phyloP scores from a whole-genome alignment of 176 grass and related monocot species.

The Thalia dealbata region DNA sequence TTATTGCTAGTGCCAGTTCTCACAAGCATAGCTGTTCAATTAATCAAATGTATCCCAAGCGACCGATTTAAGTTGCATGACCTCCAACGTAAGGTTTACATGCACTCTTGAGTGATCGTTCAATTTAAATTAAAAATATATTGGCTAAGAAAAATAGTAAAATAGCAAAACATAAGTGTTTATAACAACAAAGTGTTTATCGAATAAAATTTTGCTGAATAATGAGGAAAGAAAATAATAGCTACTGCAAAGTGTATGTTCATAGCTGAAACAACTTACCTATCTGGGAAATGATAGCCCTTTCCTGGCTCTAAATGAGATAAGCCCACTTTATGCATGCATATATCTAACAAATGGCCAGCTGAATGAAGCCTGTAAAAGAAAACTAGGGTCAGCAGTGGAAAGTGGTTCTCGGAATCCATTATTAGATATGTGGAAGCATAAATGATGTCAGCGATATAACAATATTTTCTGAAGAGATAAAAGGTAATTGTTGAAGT shows the following conservation, averaged over 20 bases:
- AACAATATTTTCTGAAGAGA: too few species aligned
- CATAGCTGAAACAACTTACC: slow-evolving; percentile 30
- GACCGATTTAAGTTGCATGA: too few species aligned
- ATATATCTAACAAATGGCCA: slow-evolving; percentile 85
- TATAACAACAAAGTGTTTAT: too few species aligned
- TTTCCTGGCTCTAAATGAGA: slow-evolving; percentile 59
- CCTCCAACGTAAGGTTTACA: too few species aligned
- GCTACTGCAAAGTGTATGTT: not conserved
- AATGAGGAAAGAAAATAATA: not conserved
- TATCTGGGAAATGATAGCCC: slow-evolving; percentile 76
- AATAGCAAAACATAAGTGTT: not conserved
- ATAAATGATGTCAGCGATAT: not conserved
- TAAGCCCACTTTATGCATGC: slow-evolving; percentile 40
- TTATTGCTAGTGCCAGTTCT: too few species aligned
- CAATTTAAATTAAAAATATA: not conserved
- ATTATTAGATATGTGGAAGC: not conserved
- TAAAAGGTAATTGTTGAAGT: too few species aligned
- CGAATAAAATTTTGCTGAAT: not conserved
- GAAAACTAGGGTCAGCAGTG: not conserved
- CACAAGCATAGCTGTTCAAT: too few species aligned
- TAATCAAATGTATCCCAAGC: too few species aligned
- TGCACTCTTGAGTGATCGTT: too few species aligned
- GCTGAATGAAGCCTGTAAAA: slow-evolving; percentile 76
- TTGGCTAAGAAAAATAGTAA: not conserved
- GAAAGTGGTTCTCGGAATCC: too few species aligned